Evolutionary conservation across 1,139 yeast species (phyloP), one percentile per base, ranked within the genome.

Genomic region (Saccharomyces uvarum): DNA sequence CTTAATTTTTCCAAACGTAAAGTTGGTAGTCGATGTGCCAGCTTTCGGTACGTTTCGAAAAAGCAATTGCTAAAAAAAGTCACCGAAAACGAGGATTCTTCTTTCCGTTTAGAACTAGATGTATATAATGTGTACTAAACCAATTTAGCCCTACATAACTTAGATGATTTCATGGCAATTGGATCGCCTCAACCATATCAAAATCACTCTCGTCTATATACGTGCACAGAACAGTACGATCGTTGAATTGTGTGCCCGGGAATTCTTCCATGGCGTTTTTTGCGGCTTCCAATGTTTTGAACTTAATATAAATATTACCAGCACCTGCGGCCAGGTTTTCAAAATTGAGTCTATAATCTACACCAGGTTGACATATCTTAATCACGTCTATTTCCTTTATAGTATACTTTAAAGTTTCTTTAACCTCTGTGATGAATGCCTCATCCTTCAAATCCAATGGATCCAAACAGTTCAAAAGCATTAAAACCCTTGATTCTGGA

Each of bases 281-380:
- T 2, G 96, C 87, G 6, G 73, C 71, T 2, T 77, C 77, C 3
- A 75, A 72, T 16, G 75, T 74, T 2, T 75, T 77, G 69, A 85
- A 89, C 68, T 85, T 83, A 44, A 88, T 80, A 66, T 77, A 89
- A 0, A 88, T 77, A 61, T 81, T 84, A 0, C 97, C 97, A 46
- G 85, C 78, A 2, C 88, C 89, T 1, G 70, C 68, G 9, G 66
- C 63, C 0, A 74, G 49, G 64, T 62, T 77, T 70, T 67, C 81
- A 76, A 59, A 72, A 46, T 68, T 70, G 47, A 73, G 67, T 48
- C 75, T 71, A 56, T 71, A 79, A 47, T 79, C 82, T 29, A 76
- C 75, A 2, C 77, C 77, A 0, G 93, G 93, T 59, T 80, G 75
- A 0, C 95, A 91, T n/a, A 89, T 80, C 57, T 77, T 77, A 3